These are phyloP conservation scores for Saturnispora dispora DNA, from an alignment of 805 yeast species.

Conservation along the genomic window DNA sequence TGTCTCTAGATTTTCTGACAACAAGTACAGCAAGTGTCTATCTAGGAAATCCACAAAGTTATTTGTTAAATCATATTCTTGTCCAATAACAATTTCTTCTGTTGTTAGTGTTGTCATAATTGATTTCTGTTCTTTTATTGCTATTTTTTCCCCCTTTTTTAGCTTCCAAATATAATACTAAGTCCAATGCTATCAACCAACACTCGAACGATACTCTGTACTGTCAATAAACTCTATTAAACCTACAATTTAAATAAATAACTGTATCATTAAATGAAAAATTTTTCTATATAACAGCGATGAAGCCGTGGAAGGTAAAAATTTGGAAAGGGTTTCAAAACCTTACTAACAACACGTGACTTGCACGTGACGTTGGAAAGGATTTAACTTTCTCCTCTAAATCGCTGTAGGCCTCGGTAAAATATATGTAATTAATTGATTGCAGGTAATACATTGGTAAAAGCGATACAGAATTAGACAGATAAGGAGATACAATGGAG, in stretches of 20 bases:
- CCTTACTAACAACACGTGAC: conserved; percentile 2
- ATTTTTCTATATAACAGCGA: background rate
- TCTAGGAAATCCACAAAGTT: conserved; percentile 51
- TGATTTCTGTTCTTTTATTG: background rate
- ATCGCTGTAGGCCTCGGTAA: background rate
- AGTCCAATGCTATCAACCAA: background rate
- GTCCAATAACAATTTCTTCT: conserved; percentile 32
- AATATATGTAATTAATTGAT: background rate
- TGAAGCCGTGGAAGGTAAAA: background rate
- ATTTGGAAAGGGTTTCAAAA: conserved; percentile 1
- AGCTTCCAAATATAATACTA: too few relatives aligned
- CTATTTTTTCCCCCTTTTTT: background rate
- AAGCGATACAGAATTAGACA: background rate
- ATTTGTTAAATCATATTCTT: conserved; percentile 44
- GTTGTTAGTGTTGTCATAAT: conserved; percentile 3
- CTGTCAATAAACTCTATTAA: background rate
- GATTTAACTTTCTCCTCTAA: too few relatives aligned
- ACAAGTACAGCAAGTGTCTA: conserved; percentile 45
- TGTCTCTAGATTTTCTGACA: conserved; percentile 15
- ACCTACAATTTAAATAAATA: background rate
- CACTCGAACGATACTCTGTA: background rate
- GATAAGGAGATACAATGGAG: background rate
- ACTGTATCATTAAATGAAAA: background rate
- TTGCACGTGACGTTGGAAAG: background rate
- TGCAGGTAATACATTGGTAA: background rate